Evolutionary conservation across 2,329 filamentous ascomycete species (phyloP).

Genomic region (Ambrosiella xylebori): DNA sequence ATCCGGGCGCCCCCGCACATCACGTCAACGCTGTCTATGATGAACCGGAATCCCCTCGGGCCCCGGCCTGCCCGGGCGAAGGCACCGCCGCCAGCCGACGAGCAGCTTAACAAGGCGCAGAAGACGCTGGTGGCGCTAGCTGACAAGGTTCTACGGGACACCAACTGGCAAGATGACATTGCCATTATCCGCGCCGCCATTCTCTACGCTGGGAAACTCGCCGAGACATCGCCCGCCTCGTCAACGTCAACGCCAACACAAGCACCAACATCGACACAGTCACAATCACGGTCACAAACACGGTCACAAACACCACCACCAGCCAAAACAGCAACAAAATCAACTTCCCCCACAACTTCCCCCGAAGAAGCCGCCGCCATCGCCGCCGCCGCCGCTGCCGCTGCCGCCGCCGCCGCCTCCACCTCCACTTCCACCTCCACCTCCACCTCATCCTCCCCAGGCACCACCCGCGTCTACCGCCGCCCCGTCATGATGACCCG

Average conservation of each 20-base stretch:
- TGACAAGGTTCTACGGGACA: conserved; percentile 10
- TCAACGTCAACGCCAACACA: background rate
- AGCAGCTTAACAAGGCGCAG: conserved; percentile 11
- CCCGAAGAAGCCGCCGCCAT: background rate
- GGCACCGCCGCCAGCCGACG: conserved; percentile 7
- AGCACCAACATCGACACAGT: too few species aligned
- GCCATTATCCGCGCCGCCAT: background rate
- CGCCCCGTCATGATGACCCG: conserved; percentile 3
- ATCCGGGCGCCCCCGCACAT: background rate
- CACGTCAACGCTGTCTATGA: background rate
- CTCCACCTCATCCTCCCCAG: background rate
- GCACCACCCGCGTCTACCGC: conserved; percentile 2
- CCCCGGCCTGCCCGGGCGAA: background rate
- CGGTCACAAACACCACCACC: too few species aligned
- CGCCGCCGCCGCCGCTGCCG: background rate
- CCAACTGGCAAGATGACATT: conserved; percentile 6
- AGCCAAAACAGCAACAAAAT: background rate
- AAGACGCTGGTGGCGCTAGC: conserved; percentile 4
- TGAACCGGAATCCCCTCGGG: background rate
- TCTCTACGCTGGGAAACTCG: background rate
- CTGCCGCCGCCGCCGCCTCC: too few species aligned
- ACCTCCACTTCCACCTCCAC: too few species aligned
- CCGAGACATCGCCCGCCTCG: background rate
- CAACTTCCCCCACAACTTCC: background rate
- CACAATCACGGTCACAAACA: too few species aligned